Conservation (phyloP, 345 rosid species). For the Murraya paniculata region DNA sequence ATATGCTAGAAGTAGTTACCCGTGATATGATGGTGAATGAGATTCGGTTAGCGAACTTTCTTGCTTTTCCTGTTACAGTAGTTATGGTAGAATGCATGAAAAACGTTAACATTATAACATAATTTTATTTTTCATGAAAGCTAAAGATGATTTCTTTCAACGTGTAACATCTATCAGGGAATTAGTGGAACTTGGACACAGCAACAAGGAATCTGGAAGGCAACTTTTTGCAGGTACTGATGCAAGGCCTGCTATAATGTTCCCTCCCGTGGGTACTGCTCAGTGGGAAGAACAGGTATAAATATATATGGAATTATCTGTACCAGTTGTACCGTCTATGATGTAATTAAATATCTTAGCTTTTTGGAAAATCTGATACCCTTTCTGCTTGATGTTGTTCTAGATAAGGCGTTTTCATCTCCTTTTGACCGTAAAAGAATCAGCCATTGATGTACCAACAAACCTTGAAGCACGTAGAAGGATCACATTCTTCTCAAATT, state of each 20-base stretch:
- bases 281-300: constrained; percentile 96
- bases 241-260: constrained; percentile 76
- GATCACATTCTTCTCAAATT: constrained; percentile 87
- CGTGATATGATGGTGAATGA: constrained; percentile 95
- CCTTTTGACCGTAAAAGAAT: constrained; percentile 87
- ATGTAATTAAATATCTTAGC: constrained; percentile 1
- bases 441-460: constrained; percentile 81
- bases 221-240: constrained; percentile 94
- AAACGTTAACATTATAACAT: not conserved
- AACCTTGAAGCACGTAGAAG: constrained; percentile 98
- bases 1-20: constrained; percentile 93
- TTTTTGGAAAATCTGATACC: constrained; percentile 1
- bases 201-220: constrained; percentile 88
- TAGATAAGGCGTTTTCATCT: constrained; percentile 92
- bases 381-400: constrained; percentile 20
- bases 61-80: not conserved
- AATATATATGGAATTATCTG: not conserved
- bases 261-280: constrained; percentile 73
- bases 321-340: constrained; percentile 8
- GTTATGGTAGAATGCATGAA: constrained; percentile 8
- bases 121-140: not conserved
- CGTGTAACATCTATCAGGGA: constrained; percentile 48
- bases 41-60: constrained; percentile 65
- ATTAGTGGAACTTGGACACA: constrained; percentile 74
- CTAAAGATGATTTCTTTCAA: not conserved